phyloP scores from a whole-genome alignment of 768 basidiomycete genomes.

The Punctularia strigosozonata region DNA sequence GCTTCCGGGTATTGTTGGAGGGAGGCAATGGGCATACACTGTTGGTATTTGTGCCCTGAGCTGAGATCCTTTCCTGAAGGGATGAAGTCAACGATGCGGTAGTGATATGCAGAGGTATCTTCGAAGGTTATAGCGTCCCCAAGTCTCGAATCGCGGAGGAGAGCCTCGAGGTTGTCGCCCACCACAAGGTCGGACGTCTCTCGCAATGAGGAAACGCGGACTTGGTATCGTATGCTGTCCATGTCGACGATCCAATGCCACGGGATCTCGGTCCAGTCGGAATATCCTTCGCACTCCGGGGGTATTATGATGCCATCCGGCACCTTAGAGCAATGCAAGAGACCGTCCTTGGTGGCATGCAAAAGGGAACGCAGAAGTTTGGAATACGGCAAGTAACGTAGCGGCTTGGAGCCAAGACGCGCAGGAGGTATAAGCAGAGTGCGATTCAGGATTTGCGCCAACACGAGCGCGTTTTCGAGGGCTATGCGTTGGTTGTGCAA shows the following conservation, averaged over 20 bases:
- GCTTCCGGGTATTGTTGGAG: conserved; percentile 28
- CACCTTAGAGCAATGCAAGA: conserved; percentile 36
- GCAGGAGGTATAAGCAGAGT: conserved; percentile 73
- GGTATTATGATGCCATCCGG: conserved; percentile 24
- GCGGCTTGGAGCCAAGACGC: conserved; percentile 47
- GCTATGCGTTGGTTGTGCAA: conserved; percentile 84
- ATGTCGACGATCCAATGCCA: conserved; percentile 67
- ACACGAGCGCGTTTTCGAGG: conserved; percentile 73
- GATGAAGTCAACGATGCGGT: conserved; percentile 39
- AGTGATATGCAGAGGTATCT: conserved; percentile 50
- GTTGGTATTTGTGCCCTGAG: conserved; percentile 26
- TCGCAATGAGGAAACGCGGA: too few relatives aligned
- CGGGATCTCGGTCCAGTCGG: conserved; percentile 47
- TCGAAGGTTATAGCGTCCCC: conserved; percentile 34
- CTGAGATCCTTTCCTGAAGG: conserved; percentile 12
- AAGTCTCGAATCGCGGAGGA: conserved; percentile 35
- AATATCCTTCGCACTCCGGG: conserved; percentile 50
- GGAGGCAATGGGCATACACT: conserved; percentile 29
- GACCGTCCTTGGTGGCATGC: conserved; percentile 38
- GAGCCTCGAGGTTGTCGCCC: conserved; percentile 36
- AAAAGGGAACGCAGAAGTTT: conserved; percentile 32
- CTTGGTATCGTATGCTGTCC: conserved; percentile 20
- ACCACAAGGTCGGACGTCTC: conserved; percentile 32
- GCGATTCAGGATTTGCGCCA: conserved; percentile 58
- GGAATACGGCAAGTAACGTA: conserved; percentile 47